A percentile compares a stretch with the other conserved stretches of the same genome.
phyloP scores from a whole-genome alignment of 345 rosid species.

The Limnanthes douglasii region DNA sequence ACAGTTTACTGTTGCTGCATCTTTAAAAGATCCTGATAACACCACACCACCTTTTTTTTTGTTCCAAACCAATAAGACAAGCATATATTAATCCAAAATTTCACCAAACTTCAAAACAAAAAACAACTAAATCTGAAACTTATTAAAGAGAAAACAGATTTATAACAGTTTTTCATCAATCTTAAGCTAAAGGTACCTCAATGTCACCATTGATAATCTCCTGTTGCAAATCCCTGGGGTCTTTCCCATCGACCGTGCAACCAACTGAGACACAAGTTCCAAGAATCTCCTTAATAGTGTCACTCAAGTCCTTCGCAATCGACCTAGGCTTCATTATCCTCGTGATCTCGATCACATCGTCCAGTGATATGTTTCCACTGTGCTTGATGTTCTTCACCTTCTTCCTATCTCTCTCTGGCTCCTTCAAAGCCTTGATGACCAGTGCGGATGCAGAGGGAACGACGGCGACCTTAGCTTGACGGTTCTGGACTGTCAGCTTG shows the following conservation, averaged over 20 bases:
- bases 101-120: too few relatives aligned
- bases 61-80: too few relatives aligned
- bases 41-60: too few relatives aligned
- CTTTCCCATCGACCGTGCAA: conserved; percentile 62
- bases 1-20: too few relatives aligned
- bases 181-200: too few relatives aligned
- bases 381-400: conserved; percentile 67
- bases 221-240: conserved; percentile 50
- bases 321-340: conserved; percentile 58
- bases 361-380: conserved; percentile 42
- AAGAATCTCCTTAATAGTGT: conserved; percentile 56
- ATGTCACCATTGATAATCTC: conserved; percentile 42
- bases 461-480: conserved; percentile 66
- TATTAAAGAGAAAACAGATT: too few relatives aligned
- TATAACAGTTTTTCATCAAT: too few relatives aligned
- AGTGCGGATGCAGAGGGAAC: conserved; percentile 76
- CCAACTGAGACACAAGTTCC: conserved; percentile 74
- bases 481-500: conserved; percentile 73
- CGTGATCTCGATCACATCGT: conserved; percentile 64
- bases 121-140: too few relatives aligned
- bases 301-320: conserved; percentile 49
- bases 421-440: conserved; percentile 65
- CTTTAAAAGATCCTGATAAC: too few relatives aligned
- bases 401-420: conserved; percentile 73
- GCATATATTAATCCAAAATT: not conserved